These are phyloP conservation scores for Neurospora sp. DNA, from an alignment of 495 filamentous ascomycete genomes.

Conservation along the genomic window DNA sequence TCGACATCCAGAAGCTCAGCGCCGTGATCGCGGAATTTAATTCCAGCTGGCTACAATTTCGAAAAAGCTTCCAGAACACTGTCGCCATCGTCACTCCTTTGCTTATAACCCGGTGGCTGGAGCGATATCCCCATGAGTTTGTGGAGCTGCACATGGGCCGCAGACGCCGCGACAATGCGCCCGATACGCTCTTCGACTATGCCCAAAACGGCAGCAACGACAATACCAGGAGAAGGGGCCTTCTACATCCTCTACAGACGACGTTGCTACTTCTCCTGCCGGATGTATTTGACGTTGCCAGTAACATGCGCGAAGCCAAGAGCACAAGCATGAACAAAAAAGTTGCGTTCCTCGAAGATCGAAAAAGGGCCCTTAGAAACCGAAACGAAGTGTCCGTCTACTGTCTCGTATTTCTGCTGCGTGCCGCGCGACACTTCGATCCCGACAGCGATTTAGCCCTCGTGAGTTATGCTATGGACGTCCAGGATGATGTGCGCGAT, in stretches of 20 bases:
- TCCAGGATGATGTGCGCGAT: conserved; percentile 54
- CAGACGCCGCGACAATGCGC: conserved; percentile 48
- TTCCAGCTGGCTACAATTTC: conserved; percentile 51
- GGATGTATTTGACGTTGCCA: conserved; percentile 55
- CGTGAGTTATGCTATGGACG: conserved; percentile 53
- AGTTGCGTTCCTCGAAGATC: conserved; percentile 48
- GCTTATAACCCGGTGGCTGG: conserved; percentile 52
- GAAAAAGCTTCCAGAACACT: conserved; percentile 50
- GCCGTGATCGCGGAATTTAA: conserved; percentile 51
- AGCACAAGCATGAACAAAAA: conserved; percentile 50
- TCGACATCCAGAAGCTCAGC: conserved; percentile 49
- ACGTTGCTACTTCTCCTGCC: conserved; percentile 50
- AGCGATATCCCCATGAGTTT: conserved; percentile 52
- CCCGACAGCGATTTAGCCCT: conserved; percentile 50
- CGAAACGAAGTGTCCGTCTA: conserved; percentile 51
- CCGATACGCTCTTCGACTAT: conserved; percentile 57
- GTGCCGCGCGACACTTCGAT: conserved; percentile 49
- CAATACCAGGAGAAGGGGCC: conserved; percentile 37
- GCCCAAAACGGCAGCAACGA: conserved; percentile 43
- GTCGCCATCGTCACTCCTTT: conserved; percentile 48
- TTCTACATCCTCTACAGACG: conserved; percentile 52
- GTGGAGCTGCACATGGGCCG: conserved; percentile 46
- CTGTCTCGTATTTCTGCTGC: conserved; percentile 48
- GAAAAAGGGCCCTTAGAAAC: conserved; percentile 47
- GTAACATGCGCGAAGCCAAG: conserved; percentile 49